Conservation (phyloP, 371 early-diverging fungal genomes). For the Umbelopsis sp. region DNA sequence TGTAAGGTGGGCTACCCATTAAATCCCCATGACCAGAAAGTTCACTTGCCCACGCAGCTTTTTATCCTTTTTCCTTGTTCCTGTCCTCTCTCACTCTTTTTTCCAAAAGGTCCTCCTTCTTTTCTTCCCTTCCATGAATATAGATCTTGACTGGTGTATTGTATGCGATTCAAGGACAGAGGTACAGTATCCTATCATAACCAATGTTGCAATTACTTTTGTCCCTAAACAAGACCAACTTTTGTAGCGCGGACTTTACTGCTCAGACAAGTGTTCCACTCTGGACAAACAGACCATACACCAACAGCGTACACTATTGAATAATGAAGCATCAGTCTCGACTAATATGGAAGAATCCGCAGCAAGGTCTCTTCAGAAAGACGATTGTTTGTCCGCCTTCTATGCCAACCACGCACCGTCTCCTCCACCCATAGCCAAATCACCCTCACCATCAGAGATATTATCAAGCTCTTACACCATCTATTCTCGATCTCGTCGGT, state of each 20-base stretch:
- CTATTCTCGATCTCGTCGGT: conserved; percentile 9
- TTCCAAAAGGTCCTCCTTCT: neutral
- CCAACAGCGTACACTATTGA: neutral
- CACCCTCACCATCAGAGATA: conserved; percentile 11
- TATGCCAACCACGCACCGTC: conserved; percentile 16
- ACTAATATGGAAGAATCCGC: neutral
- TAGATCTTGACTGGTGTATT: conserved; percentile 16
- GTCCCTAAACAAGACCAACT: neutral
- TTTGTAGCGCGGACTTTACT: conserved; percentile 9
- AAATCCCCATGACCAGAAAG: neutral
- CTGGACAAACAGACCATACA: conserved; percentile 9
- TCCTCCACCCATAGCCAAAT: conserved; percentile 11
- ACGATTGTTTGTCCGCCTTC: conserved; percentile 5
- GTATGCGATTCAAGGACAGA: conserved; percentile 12
- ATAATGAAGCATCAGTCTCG: neutral
- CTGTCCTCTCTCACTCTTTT: neutral
- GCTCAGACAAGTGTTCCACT: conserved; percentile 19
- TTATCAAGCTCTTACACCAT: conserved; percentile 15
- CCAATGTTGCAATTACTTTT: no score
- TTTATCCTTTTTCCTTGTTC: neutral
- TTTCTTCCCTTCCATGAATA: neutral
- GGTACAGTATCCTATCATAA: neutral
- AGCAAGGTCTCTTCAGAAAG: neutral
- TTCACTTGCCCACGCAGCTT: neutral
- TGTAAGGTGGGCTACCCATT: neutral